A percentile compares a stretch with the other conserved stretches of the same genome.
phyloP scores from a whole-genome alignment of 2,329 filamentous ascomycete species.

The Nemania sp. region DNA sequence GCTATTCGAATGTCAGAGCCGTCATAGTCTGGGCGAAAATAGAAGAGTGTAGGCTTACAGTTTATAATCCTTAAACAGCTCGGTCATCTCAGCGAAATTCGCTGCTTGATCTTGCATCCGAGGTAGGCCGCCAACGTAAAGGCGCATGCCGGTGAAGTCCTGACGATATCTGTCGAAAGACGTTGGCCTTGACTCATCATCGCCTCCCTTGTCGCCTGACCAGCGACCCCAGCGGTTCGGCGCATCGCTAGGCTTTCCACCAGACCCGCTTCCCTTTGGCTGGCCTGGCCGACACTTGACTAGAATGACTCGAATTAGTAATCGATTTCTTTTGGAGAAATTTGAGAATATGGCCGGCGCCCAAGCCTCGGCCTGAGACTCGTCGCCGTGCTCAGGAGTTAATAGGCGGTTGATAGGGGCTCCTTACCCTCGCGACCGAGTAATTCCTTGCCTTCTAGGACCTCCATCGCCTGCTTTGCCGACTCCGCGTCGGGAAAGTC shows the following conservation, averaged over 20 bases:
- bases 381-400: not conserved
- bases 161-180: constrained; percentile 27
- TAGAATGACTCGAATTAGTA: constrained; percentile 11
- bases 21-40: not conserved
- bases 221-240: constrained; percentile 53
- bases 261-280: constrained; percentile 42
- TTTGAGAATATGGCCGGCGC: not conserved
- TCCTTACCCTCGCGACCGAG: constrained; percentile 52
- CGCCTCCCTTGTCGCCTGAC: constrained; percentile 37
- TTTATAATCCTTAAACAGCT: constrained; percentile 53
- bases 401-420: not conserved
- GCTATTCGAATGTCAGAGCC: constrained; percentile 28
- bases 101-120: constrained; percentile 54
- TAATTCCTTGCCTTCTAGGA: constrained; percentile 58
- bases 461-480: constrained; percentile 61
- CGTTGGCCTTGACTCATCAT: constrained; percentile 17
- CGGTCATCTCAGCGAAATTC: constrained; percentile 51
- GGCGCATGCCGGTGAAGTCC: constrained; percentile 42
- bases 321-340: not conserved
- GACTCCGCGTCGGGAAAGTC: constrained; percentile 63
- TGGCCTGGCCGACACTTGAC: constrained; percentile 69
- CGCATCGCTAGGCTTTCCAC: constrained; percentile 28
- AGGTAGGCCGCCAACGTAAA: constrained; percentile 57
- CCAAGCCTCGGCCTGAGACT: not conserved
- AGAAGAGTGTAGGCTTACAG: constrained; percentile 40